Percentiles rank a stretch among this genome's conserved stretches.
phyloP scores from a whole-genome alignment of 768 basidiomycete species.

The Termitomyces sp. region DNA sequence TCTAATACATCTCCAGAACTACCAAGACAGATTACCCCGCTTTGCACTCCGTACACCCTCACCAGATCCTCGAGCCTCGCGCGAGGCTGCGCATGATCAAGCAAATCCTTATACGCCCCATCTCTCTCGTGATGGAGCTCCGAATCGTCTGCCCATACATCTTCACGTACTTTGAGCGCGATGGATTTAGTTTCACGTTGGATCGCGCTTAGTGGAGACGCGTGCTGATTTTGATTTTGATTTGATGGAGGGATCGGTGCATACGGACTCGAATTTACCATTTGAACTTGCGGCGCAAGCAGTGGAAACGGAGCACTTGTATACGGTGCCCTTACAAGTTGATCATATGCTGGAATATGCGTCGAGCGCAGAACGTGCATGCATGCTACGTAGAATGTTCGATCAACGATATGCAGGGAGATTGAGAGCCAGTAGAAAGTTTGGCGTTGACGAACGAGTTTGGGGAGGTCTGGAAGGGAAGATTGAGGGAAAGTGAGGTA shows the following conservation, averaged over 20 bases:
- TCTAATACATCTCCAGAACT: too few species aligned
- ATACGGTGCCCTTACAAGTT: conserved; percentile 64
- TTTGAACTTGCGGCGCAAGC: conserved; percentile 13
- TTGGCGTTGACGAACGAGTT: conserved; percentile 4
- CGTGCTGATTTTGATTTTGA: too few species aligned
- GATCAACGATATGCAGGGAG: conserved; percentile 59
- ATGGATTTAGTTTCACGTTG: conserved; percentile 84
- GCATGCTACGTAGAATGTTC: conserved; percentile 67
- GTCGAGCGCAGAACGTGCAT: conserved; percentile 81
- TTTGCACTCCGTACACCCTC: conserved; percentile 35
- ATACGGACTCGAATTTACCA: too few species aligned
- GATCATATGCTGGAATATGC: conserved; percentile 64
- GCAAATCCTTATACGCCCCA: conserved; percentile 9
- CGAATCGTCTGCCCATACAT: too few species aligned
- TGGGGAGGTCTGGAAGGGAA: too few species aligned
- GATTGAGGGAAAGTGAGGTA: too few species aligned
- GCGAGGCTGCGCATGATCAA: conserved; percentile 72
- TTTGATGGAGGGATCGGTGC: too few species aligned
- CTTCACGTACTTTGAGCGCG: conserved; percentile 39
- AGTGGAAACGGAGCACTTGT: conserved; percentile 77
- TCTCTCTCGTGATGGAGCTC: too few species aligned
- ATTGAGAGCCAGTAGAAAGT: too few species aligned
- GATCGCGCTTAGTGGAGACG: not conserved
- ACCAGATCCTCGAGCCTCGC: conserved; percentile 74
- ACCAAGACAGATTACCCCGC: conserved; percentile 5